Base-by-base conservation (phyloP, 1,284 basidiomycete genomes). In the Caloboletus firmus region DNA sequence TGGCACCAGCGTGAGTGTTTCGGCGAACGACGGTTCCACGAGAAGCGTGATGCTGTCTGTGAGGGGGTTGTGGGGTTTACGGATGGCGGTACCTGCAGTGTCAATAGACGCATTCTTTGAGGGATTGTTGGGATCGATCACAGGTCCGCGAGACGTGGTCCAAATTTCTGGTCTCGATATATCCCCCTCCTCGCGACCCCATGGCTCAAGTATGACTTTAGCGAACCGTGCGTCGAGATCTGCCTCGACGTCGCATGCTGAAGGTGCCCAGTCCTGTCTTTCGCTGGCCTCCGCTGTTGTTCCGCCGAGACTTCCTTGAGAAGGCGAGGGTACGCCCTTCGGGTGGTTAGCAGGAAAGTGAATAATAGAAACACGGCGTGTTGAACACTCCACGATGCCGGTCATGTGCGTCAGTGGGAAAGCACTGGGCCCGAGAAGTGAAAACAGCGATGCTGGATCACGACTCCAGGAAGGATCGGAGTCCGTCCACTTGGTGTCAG, bases 1-100 rank as follows among this genome's bases (percentile, higher is more conserved):
- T 71, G 87, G 79, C 0, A 82, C 83, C 0, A 79, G 64, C 4
- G 63, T 58, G 18, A 87, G 60, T 32, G 71, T 67, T 35, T 79
- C 76, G 7, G 76, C 68, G 1, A 74, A 63, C n/a, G 67, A 65
- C 0, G 78, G 75, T 32, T 78, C 73, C n/a, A 86, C 70, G 20
- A 85, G 73, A 3, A 87, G 67, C 4, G 74, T 77, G 59, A 89
- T 85, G 32, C 69, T 74, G 58, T 87, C 80, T 45, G 72, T 75
- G 44, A 69, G 66, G 4, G 81, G 76, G 57, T 85, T 72, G 60
- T 85, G 80, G 11, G 72, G 65, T 48, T 61, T 56, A n/a, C 63
- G 57, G 5, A 31, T n/a, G 12, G 18, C 10, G 4, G 32, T 36
- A 13, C 34, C 42, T 24, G 34, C 7, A 8, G 18, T 8, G 8